These are phyloP conservation scores for Cornus florida DNA, from an alignment of 148 eudicot species.

Conservation along the genomic window DNA sequence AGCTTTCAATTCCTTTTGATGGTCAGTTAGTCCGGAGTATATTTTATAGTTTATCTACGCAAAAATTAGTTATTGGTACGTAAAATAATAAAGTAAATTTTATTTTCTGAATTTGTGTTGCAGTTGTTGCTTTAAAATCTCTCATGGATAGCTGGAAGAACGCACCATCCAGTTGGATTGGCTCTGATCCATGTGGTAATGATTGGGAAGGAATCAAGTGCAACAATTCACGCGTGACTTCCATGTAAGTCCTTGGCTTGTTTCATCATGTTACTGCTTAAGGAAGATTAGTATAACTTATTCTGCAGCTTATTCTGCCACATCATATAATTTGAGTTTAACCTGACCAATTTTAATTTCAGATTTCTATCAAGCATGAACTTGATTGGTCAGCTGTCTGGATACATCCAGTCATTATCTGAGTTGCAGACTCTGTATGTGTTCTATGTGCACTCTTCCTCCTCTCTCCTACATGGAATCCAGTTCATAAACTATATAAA, in stretches of 20 bases:
- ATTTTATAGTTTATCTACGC: background rate
- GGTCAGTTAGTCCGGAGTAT: background rate
- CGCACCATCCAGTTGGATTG: slow-evolving; percentile 66
- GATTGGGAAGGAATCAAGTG: slow-evolving; percentile 80
- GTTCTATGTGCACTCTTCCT: slow-evolving; percentile 2
- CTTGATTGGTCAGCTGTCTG: slow-evolving; percentile 49
- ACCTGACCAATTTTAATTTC: slow-evolving; percentile 23
- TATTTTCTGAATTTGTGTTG: slow-evolving; percentile 13
- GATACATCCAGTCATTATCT: slow-evolving; percentile 57
- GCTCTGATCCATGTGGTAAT: slow-evolving; percentile 67
- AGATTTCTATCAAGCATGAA: slow-evolving; percentile 60
- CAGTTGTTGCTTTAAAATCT: slow-evolving; percentile 63
- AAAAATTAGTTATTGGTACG: no score
- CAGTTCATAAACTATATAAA: background rate
- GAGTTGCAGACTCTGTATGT: slow-evolving; percentile 68
- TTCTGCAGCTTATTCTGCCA: background rate
- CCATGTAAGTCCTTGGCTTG: slow-evolving; percentile 43
- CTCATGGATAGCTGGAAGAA: slow-evolving; percentile 57
- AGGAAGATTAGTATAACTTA: background rate
- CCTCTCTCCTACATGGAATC: background rate
- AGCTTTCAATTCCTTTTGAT: background rate
- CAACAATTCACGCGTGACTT: slow-evolving; percentile 48
- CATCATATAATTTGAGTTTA: background rate
- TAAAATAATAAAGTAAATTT: background rate
- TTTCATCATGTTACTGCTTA: background rate